Percentiles rank a stretch among this genome's conserved stretches.
These are phyloP conservation scores for Rachicladosporium sp. DNA, from an alignment of 2,329 filamentous ascomycete species.

Conservation along the genomic window DNA sequence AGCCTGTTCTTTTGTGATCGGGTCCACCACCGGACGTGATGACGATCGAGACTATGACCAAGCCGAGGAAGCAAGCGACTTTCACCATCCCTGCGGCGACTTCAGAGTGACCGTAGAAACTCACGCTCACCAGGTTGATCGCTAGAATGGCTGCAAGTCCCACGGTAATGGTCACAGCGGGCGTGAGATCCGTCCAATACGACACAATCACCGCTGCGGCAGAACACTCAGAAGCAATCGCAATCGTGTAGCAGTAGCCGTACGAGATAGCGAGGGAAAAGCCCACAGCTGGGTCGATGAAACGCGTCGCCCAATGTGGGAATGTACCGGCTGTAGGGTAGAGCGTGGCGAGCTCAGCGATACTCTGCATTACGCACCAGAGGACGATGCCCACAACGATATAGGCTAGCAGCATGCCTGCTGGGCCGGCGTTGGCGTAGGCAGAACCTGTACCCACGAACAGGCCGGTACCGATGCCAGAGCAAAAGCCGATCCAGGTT, in stretches of 20 bases:
- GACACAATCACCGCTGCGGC: slow-evolving; percentile 24
- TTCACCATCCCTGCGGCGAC: slow-evolving; percentile 36
- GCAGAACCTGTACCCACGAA: slow-evolving; percentile 29
- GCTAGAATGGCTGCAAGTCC: slow-evolving; percentile 28
- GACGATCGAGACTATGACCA: slow-evolving; percentile 32
- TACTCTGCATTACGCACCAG: slow-evolving; percentile 34
- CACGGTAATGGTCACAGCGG: slow-evolving; percentile 26
- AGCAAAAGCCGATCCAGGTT: slow-evolving; percentile 13
- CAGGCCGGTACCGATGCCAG: slow-evolving; percentile 27
- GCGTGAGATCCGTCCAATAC: slow-evolving; percentile 19
- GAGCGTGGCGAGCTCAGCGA: slow-evolving; percentile 47
- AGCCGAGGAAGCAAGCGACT: slow-evolving; percentile 23
- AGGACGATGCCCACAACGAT: slow-evolving; percentile 31
- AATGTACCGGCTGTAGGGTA: slow-evolving; percentile 44
- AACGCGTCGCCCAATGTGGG: slow-evolving; percentile 35
- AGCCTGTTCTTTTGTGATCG: slow-evolving; percentile 27
- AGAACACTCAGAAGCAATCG: slow-evolving; percentile 26
- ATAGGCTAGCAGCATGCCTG: slow-evolving; percentile 31
- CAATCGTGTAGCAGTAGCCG: slow-evolving; percentile 28
- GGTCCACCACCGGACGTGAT: slow-evolving; percentile 32
- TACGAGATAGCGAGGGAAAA: slow-evolving; percentile 36
- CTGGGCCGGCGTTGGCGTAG: slow-evolving; percentile 26
- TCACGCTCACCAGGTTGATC: slow-evolving; percentile 37
- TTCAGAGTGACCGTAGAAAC: slow-evolving; percentile 36
- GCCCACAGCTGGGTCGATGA: slow-evolving; percentile 31